These are phyloP conservation scores for Piper longum DNA, from an alignment of 164 flowering plant species.

Conservation along the genomic window DNA sequence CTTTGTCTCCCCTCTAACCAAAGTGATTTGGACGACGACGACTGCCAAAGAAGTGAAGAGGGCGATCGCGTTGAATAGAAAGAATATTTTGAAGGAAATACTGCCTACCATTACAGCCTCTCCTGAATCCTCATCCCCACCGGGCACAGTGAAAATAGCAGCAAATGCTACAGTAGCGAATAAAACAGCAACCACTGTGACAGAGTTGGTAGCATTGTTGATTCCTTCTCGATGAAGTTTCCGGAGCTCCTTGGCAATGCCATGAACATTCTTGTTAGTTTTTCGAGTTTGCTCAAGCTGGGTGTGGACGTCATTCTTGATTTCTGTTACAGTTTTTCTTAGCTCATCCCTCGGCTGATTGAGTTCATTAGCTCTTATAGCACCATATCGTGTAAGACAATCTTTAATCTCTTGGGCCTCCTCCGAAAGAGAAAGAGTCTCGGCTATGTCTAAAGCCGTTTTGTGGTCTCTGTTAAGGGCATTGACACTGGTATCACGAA, in stretches of 20 bases:
- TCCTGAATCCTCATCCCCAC: slow-evolving; percentile 36
- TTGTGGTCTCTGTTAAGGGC: slow-evolving; percentile 64
- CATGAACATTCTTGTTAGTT: slow-evolving; percentile 54
- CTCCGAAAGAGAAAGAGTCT: slow-evolving; percentile 48
- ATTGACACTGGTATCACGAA: slow-evolving; percentile 56
- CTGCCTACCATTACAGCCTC: slow-evolving; percentile 33
- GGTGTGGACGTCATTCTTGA: slow-evolving; percentile 56
- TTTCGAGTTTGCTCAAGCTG: slow-evolving; percentile 65
- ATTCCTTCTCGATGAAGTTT: slow-evolving; percentile 65
- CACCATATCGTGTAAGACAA: slow-evolving; percentile 33
- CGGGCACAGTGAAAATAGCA: slow-evolving; percentile 71
- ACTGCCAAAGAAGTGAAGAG: slow-evolving; percentile 76
- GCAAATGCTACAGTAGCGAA: slow-evolving; percentile 79
- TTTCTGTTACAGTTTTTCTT: slow-evolving; percentile 52
- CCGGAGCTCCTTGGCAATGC: slow-evolving; percentile 58
- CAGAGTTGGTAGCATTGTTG: slow-evolving; percentile 75
- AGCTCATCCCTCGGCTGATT: slow-evolving; percentile 75
- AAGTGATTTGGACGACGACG: slow-evolving; percentile 66
- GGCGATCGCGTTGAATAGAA: slow-evolving; percentile 52
- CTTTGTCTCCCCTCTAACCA: slow-evolving; percentile 68
- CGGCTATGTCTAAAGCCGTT: slow-evolving; percentile 68
- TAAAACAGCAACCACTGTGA: slow-evolving; percentile 69
- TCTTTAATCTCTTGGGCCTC: slow-evolving; percentile 50
- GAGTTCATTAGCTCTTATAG: slow-evolving; percentile 50
- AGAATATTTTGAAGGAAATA: slow-evolving; percentile 54